A percentile compares a stretch with the other conserved stretches of the same genome.
phyloP scores from a whole-genome alignment of 2,329 filamentous ascomycete species.

The Fusarium sp. region DNA sequence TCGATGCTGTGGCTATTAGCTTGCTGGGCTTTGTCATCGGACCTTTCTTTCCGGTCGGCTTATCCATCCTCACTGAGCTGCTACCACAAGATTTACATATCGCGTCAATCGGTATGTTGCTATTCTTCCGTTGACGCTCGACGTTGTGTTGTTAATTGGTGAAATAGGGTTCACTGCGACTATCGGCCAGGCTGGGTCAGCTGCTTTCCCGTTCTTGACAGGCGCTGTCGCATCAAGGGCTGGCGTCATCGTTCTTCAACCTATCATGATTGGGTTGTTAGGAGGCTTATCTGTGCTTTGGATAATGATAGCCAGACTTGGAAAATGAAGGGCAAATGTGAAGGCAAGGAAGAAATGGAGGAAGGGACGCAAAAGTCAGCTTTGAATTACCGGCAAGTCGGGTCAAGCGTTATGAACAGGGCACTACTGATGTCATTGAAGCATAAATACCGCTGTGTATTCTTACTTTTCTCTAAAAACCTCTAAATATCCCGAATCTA shows the following conservation, averaged over 20 bases:
- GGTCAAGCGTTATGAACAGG: too few relatives aligned
- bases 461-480: too few relatives aligned
- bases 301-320: too few relatives aligned
- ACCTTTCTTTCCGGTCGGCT: constrained; percentile 7
- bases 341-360: too few relatives aligned
- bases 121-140: too few relatives aligned
- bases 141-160: too few relatives aligned
- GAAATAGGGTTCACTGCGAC: constrained; percentile 9
- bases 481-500: too few relatives aligned
- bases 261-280: constrained; percentile 10
- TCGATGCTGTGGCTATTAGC: constrained; percentile 7
- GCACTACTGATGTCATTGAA: too few relatives aligned
- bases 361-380: too few relatives aligned
- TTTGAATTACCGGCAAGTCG: too few relatives aligned
- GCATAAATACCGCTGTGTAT: too few relatives aligned
- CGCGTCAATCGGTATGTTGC: constrained; percentile 8
- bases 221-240: constrained; percentile 12
- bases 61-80: not conserved
- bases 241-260: constrained; percentile 7
- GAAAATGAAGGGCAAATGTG: too few relatives aligned
- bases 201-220: constrained; percentile 14
- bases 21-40: constrained; percentile 9
- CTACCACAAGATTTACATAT: constrained; percentile 10
- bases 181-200: constrained; percentile 18
- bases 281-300: not conserved